phyloP scores from a whole-genome alignment of 768 basidiomycete species.

The Mycena leptocephala region DNA sequence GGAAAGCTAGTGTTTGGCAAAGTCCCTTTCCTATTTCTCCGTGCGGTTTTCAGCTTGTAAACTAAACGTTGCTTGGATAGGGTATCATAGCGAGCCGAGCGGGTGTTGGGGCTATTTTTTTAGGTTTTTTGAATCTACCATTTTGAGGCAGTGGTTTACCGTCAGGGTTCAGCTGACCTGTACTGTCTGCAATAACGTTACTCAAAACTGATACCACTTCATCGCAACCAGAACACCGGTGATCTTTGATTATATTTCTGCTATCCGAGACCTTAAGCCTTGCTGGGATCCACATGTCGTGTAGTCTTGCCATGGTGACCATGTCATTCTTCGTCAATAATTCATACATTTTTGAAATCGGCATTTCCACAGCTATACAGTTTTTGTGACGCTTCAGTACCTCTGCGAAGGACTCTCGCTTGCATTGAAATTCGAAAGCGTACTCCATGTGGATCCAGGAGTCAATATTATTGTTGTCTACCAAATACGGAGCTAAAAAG shows the following conservation, averaged over 20 bases:
- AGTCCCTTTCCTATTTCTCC: background rate
- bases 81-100: background rate
- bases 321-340: too few relatives aligned
- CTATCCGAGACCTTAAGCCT: background rate
- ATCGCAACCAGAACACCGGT: background rate
- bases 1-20: background rate
- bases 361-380: background rate
- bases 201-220: background rate
- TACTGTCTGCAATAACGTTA: background rate
- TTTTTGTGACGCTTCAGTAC: background rate
- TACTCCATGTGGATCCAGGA: background rate
- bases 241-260: background rate
- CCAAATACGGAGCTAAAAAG: background rate
- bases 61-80: background rate
- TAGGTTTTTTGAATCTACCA: background rate
- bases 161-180: background rate
- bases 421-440: background rate
- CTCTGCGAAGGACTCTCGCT: rapidly evolving
- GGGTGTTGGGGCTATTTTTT: background rate
- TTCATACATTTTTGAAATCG: background rate
- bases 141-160: background rate
- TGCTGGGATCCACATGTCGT: background rate
- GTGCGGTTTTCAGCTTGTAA: background rate
- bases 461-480: background rate
- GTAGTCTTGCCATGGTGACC: too few relatives aligned